These are phyloP conservation scores for Psidium guajava DNA, from an alignment of 345 rosid species.

Conservation along the genomic window DNA sequence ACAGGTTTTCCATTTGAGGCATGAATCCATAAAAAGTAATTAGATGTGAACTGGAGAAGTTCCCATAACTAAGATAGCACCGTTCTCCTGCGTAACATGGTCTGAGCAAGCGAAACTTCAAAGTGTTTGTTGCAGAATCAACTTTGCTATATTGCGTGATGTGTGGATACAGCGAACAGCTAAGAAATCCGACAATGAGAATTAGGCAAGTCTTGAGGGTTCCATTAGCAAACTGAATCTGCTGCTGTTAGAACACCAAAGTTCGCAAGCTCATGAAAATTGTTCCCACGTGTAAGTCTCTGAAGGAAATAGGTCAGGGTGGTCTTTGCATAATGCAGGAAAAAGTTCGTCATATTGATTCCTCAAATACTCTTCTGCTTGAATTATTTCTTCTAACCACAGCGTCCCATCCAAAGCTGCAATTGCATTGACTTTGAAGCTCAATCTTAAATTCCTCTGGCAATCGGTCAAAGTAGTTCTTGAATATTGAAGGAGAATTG, in stretches of 20 bases:
- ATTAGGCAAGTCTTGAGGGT: constrained; percentile 75
- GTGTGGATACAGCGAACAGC: constrained; percentile 72
- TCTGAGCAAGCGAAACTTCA: constrained; percentile 73
- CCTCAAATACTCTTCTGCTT: constrained; percentile 92
- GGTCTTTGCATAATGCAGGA: constrained; percentile 39
- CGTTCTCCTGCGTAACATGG: constrained; percentile 64
- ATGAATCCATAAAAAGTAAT: constrained; percentile 80
- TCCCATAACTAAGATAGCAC: constrained; percentile 87
- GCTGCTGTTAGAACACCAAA: constrained; percentile 93
- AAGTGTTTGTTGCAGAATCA: constrained; percentile 37
- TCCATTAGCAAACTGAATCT: constrained; percentile 68
- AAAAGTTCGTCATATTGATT: constrained; percentile 55
- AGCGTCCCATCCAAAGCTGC: constrained; percentile 79
- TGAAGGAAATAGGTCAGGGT: constrained; percentile 48
- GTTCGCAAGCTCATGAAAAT: constrained; percentile 88
- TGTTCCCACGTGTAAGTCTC: constrained; percentile 74
- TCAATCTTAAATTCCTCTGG: constrained; percentile 72
- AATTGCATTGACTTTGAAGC: constrained; percentile 70
- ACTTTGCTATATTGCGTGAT: constrained; percentile 71
- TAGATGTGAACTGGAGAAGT: constrained; percentile 71
- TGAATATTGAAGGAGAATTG: constrained; percentile 49
- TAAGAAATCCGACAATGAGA: constrained; percentile 87
- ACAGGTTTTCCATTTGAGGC: constrained; percentile 70
- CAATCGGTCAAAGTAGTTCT: constrained; percentile 57
- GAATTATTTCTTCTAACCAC: constrained; percentile 79